Base-by-base conservation (phyloP, 2,329 filamentous ascomycete species). In the Cladosporium sp. region DNA sequence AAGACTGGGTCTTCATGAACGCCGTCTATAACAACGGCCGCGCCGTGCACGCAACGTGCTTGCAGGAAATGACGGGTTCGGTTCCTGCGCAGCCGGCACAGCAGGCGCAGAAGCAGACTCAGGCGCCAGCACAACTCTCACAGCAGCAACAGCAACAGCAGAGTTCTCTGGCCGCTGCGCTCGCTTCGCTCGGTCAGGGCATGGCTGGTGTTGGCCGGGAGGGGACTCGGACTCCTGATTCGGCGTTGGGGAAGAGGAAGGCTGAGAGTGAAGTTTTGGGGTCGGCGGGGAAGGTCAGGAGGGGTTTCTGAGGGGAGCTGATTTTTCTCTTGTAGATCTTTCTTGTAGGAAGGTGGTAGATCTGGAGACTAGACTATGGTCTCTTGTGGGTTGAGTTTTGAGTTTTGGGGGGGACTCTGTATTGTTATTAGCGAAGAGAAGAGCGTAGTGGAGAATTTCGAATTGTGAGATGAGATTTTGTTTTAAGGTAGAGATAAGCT, bases 1-100 rank as follows among this genome's bases (percentile, higher is more conserved):
- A 97, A 68, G 92, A 98, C 63, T 97, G 91, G 79, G 92, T 98
- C 35, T 97, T 93, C 88, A 85, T 89, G 67, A 92, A 98, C 67
- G 88, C 92, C 0, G 77, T 87, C 43, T 79, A 85, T 56, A 81
- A 94, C 25, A 87, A 86, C 30, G 82, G 78, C 50, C 83, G 88
- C 55, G 85, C 93, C 13, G 97, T 89, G 62, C 93, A 98, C 68
- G 89, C 85, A 9, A 94, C 84, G 49, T 98, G 93, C 66, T 88
- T 92, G 66, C 80, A 82, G 15, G 92, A 96, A 70, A 86, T 88
- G 48, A 50, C 48, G 5, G 39, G 39, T 5, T 38, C 35, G 13
- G 39, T 43, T 13, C 48, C 48, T 30, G 45, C 40, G 16, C 36
- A 40, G 18, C 36, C 32, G 27, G 36, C 35, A 30, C 85, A 82